Base-by-base conservation (phyloP, 2,329 filamentous ascomycete genomes). In the Aspergillus sp. region DNA sequence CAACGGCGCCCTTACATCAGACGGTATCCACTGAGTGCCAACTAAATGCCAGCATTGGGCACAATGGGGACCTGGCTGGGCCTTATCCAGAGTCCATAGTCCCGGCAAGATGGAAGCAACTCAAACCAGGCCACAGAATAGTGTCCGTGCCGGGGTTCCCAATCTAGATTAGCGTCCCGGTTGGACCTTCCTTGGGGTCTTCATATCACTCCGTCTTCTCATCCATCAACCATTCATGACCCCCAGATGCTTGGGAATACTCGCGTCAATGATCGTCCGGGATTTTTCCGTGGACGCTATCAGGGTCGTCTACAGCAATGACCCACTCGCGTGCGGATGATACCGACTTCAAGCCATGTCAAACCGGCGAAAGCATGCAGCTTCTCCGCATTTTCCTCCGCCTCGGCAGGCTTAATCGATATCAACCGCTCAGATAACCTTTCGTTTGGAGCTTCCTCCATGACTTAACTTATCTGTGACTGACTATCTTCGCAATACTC, bases 371-470 rank as follows among this genome's bases (percentile, higher is more conserved):
- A 36, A 17, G 21, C 30, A 55, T 15, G 23, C 48, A 39, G 44
- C 52, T 59, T 59, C 59, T 62, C 59, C 59, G 52, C 59, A 62
- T 56, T 52, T 54, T 19, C n/a, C 11, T 54, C 52, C 51, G 21
- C n/a, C 52, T 55, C 42, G 21, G 41, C 32, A 47, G 44, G 48
- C 50, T 30, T 25, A 39, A 38, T 61, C 25, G 32, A 50, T 42
- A 41, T 48, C 23, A 30, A n/a, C 23, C 25, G 39, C 41, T n/a
- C 10, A 30, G 53, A 55, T 55, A 55, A 44, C 17, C 36, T 38
- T 23, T 64, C 66, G 65, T 60, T 66, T 68, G 59, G 62, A 65
- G 48, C 64, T 68, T 68, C 64, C 66, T 50, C 21, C 23, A 47
- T 53, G 55, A 38, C 57, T 55, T 61, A 60, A 54, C 52, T 36